These are phyloP conservation scores for Exophiala dermatitidis DNA, from an alignment of 2,329 filamentous ascomycete species.

Conservation along the genomic window DNA sequence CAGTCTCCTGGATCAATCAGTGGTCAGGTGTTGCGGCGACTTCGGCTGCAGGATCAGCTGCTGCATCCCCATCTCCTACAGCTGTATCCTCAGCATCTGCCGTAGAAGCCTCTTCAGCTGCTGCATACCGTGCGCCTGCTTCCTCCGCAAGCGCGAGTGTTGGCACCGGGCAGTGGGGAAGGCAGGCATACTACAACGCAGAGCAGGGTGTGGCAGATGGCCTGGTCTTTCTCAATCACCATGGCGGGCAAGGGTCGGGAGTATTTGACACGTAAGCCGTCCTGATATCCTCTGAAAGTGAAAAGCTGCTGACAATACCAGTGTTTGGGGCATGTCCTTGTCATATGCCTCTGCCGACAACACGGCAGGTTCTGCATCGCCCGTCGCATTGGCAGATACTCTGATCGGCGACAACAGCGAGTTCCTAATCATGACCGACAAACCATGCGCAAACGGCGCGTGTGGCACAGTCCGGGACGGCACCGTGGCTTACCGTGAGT, in stretches of 20 bases:
- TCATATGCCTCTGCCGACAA: constrained; percentile 48
- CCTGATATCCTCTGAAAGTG: background rate
- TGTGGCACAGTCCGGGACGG: constrained; percentile 46
- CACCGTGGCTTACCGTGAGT: constrained; percentile 41
- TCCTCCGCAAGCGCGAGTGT: constrained; percentile 9
- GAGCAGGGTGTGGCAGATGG: constrained; percentile 41
- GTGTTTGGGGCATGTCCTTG: constrained; percentile 51
- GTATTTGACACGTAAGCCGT: constrained; percentile 44
- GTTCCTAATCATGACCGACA: constrained; percentile 46
- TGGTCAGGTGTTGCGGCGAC: constrained; percentile 32
- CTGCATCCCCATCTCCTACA: constrained; percentile 2
- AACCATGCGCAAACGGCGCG: constrained; percentile 39
- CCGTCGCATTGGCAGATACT: constrained; percentile 45
- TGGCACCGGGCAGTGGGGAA: constrained; percentile 33
- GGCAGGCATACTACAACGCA: constrained; percentile 45
- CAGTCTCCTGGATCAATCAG: constrained; percentile 54
- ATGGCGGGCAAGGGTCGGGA: constrained; percentile 50
- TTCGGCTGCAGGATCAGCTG: constrained; percentile 1
- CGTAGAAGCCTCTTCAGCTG: background rate
- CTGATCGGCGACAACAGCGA: constrained; percentile 46
- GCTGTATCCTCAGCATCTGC: background rate
- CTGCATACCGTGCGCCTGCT: background rate
- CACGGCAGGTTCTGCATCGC: constrained; percentile 40
- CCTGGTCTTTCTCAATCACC: constrained; percentile 53
- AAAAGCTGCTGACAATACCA: constrained; percentile 17